Base-by-base conservation (phyloP, 1,139 yeast genomes). In the Debaryomycetaceae sp. region DNA sequence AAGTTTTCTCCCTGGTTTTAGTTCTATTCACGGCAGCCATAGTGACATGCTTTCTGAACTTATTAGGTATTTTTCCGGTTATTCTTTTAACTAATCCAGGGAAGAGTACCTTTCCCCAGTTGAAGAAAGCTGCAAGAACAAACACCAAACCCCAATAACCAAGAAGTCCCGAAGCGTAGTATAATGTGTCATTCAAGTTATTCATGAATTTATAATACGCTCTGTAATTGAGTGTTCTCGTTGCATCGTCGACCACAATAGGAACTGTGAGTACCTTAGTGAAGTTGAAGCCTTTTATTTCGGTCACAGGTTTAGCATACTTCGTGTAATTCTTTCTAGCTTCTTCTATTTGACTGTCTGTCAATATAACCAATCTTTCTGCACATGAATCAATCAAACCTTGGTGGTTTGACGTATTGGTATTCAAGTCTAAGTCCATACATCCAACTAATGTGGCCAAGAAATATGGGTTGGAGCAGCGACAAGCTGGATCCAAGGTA, bases 131-230 rank as follows among this genome's bases (percentile, higher is more conserved):
- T 4, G 74, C 71, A 24, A 70, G 26, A 1, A 78, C 18, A 43
- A 78, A 50, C 6, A 79, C 60, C 4, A 70, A 39, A 1, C 63
- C 68, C 81, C 83, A 78, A 49, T 67, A 78, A 0, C 75, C 78
- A 24, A 78, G 47, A 19, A 69, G 40, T 3, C 71, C 81, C 17
- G 69, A 57, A 8, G 84, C 83, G 48, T 73, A 67, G 45, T 59
- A 74, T 39, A 73, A 60, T 3, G 81, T 67, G 38, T 60, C 54
- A 39, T 61, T 30, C 9, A 14, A 11, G 30, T 30, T 30, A 2
- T 8, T 5, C 4, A 9, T 30, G 17, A n/a, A 30, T 13, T 13
- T 5, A 7, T 13, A 9, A 15, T 13, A 30, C n/a, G 34, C 13
- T 11, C 26, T 31, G 17, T 13, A 7, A 19, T 13, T 35, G 26